These are phyloP conservation scores for Talaromyces pinophilus DNA, from an alignment of 2,329 filamentous ascomycete species.

Conservation along the genomic window DNA sequence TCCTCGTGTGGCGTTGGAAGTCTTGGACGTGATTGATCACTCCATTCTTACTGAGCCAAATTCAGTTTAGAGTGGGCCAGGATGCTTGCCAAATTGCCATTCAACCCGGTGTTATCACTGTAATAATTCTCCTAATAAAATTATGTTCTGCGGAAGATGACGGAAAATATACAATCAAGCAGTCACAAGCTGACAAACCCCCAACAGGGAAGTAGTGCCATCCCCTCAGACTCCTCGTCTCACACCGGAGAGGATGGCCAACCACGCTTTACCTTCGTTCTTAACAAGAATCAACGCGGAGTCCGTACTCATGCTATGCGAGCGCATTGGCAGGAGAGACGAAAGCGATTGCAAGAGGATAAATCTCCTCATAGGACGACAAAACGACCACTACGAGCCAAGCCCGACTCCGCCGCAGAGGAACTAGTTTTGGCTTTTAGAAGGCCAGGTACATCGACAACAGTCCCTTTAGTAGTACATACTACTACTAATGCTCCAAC, in stretches of 20 bases:
- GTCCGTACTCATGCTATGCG: constrained; percentile 43
- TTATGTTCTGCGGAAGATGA: background rate
- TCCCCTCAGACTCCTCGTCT: background rate
- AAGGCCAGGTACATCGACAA: background rate
- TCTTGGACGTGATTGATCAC: background rate
- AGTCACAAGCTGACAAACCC: background rate
- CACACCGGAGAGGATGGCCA: background rate
- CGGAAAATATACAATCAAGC: background rate
- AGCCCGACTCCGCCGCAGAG: background rate
- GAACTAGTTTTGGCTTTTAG: background rate
- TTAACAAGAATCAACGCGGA: constrained; percentile 25
- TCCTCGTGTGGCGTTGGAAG: background rate
- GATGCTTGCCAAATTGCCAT: background rate
- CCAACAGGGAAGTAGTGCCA: background rate
- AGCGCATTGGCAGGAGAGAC: constrained; percentile 39
- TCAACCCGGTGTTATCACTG: background rate
- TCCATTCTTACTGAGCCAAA: background rate
- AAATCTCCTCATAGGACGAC: background rate
- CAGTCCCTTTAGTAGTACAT: background rate
- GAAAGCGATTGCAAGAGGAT: constrained; percentile 22
- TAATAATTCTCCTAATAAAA: background rate
- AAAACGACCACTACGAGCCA: background rate
- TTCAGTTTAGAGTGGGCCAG: background rate
- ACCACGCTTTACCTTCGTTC: constrained; percentile 30
- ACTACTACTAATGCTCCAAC: background rate